These are phyloP conservation scores for Sarcomyxa edulis DNA, from an alignment of 768 basidiomycete genomes.

Conservation along the genomic window DNA sequence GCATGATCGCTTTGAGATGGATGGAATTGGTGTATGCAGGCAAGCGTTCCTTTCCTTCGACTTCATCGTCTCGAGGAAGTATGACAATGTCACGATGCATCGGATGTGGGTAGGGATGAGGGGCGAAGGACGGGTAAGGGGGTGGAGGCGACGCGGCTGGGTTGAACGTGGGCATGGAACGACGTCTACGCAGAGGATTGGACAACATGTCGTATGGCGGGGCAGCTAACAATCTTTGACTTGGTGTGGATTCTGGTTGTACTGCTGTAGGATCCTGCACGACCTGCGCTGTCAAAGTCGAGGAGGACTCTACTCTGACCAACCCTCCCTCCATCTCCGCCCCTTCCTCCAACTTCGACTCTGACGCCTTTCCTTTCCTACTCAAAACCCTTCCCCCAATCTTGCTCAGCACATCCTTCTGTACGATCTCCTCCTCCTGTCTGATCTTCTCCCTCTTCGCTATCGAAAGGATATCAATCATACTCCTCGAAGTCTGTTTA, in stretches of 20 bases:
- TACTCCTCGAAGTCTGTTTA: conserved; percentile 57
- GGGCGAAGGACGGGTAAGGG: conserved; percentile 50
- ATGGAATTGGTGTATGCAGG: conserved; percentile 81
- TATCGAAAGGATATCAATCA: conserved; percentile 47
- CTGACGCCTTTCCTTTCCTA: conserved; percentile 2
- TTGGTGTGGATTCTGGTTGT: too few species aligned
- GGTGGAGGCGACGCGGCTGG: conserved; percentile 53
- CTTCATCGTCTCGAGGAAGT: conserved; percentile 53
- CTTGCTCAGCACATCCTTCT: conserved; percentile 10
- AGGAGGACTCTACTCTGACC: too few species aligned
- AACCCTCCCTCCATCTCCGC: neutral
- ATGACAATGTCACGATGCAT: conserved; percentile 20
- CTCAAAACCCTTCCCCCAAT: neutral
- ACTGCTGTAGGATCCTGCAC: too few species aligned
- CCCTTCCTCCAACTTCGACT: conserved; percentile 3
- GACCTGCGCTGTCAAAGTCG: too few species aligned
- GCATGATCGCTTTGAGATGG: conserved; percentile 75
- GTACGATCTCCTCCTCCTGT: conserved; percentile 16
- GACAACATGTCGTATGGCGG: conserved; percentile 28
- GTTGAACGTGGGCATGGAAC: conserved; percentile 68
- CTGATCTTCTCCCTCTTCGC: conserved; percentile 24
- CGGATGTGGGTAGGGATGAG: conserved; percentile 15
- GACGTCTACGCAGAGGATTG: conserved; percentile 47
- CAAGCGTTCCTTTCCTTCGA: conserved; percentile 73
- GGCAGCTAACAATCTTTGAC: too few species aligned